Conservation (phyloP, 2,329 filamentous ascomycete genomes). For the Beauveria medogensis region DNA sequence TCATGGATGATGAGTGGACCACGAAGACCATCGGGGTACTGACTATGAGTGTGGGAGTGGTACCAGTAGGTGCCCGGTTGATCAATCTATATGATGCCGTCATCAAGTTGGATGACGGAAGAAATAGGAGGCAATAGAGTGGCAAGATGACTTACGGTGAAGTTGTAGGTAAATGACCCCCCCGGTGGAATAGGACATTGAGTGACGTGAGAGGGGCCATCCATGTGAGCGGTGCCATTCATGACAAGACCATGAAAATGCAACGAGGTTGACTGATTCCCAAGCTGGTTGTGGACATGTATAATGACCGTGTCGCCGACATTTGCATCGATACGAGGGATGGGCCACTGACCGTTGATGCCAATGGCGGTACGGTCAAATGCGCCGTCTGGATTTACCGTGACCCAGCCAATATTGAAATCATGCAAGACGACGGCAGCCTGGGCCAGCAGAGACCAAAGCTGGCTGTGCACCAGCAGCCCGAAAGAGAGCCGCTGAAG, state of each 20-base stretch:
- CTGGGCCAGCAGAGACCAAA: slow-evolving; percentile 18
- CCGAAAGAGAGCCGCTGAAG: neutral
- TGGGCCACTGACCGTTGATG: slow-evolving; percentile 70
- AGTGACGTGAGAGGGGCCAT: slow-evolving; percentile 57
- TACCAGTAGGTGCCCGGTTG: slow-evolving; percentile 77
- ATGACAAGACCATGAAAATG: slow-evolving; percentile 67
- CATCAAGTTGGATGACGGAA: too few relatives aligned
- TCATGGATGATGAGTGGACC: slow-evolving; percentile 59
- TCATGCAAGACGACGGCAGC: slow-evolving; percentile 49
- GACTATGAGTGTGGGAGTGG: slow-evolving; percentile 58
- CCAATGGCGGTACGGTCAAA: slow-evolving; percentile 59
- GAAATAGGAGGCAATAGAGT: too few relatives aligned
- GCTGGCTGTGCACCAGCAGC: slow-evolving; percentile 7
- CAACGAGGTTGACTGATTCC: slow-evolving; percentile 54
- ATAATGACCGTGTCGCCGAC: slow-evolving; percentile 56
- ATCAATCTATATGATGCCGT: slow-evolving; percentile 17
- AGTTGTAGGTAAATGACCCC: slow-evolving; percentile 58
- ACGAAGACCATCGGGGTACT: slow-evolving; percentile 64
- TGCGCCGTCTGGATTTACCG: slow-evolving; percentile 61
- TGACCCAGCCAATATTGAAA: slow-evolving; percentile 65
- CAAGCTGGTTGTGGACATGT: slow-evolving; percentile 50
- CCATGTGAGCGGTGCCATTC: slow-evolving; percentile 61
- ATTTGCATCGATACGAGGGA: slow-evolving; percentile 55
- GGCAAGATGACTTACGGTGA: slow-evolving; percentile 34
- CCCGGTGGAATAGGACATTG: slow-evolving; percentile 62